These are phyloP conservation scores for Suillus hirtellus DNA, from an alignment of 768 basidiomycete species.

Conservation along the genomic window DNA sequence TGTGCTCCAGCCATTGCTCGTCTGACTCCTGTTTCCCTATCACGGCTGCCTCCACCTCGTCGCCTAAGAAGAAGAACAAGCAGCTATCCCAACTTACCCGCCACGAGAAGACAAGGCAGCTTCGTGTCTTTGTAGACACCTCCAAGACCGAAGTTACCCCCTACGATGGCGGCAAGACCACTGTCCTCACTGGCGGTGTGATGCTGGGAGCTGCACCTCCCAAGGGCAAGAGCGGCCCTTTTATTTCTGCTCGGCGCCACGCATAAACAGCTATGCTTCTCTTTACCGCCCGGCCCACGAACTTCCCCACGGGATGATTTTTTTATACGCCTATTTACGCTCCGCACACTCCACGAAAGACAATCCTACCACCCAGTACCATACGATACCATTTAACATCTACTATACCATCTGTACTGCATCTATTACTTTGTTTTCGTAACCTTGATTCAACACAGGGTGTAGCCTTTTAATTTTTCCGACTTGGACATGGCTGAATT, in stretches of 20 bases:
- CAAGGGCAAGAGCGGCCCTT: conserved; percentile 28
- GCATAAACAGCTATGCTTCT: conserved; percentile 32
- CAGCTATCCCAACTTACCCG: conserved; percentile 58
- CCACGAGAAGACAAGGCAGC: conserved; percentile 66
- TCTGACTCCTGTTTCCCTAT: conserved; percentile 74
- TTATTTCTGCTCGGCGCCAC: conserved; percentile 52
- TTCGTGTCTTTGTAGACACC: conserved; percentile 71
- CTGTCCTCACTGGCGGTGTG: conserved; percentile 83
- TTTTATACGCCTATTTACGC: conserved; percentile 23
- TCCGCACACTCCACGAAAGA: conserved; percentile 25
- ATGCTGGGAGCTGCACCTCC: conserved; percentile 64
- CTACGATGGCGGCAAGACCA: conserved; percentile 87
- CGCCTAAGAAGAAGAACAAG: conserved; percentile 39
- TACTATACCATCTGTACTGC: conserved; percentile 28
- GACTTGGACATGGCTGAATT: neutral
- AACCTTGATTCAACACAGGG: conserved; percentile 15
- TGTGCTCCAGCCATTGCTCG: conserved; percentile 57
- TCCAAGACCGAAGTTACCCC: conserved; percentile 79
- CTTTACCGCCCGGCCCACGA: neutral
- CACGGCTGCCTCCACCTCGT: conserved; percentile 56
- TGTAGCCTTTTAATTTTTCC: conserved; percentile 24
- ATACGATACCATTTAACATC: conserved; percentile 35
- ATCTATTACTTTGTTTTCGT: conserved; percentile 24
- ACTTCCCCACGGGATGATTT: conserved; percentile 11
- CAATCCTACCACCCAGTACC: conserved; percentile 25